Evolutionary conservation across 441 rosid genomes (phyloP).

Genomic region (Jatropha podagrica): DNA sequence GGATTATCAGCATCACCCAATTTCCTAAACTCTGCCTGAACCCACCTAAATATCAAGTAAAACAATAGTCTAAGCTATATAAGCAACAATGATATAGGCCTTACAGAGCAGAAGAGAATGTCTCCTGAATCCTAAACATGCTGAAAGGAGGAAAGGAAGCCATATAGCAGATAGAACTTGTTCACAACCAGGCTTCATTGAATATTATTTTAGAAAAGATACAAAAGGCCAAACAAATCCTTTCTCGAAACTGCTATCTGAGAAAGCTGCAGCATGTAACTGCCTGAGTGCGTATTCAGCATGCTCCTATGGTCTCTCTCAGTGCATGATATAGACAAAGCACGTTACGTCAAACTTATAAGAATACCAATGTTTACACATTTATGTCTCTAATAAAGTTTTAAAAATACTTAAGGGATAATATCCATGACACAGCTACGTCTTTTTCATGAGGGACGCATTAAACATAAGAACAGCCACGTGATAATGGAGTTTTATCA

Average conservation of each 20-base stretch:
- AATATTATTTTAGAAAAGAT: neutral
- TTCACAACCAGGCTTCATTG: neutral
- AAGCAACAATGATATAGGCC: conserved; percentile 7
- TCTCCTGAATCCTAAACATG: neutral
- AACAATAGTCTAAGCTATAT: neutral
- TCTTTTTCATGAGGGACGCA: neutral
- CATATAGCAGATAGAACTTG: neutral
- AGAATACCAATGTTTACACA: neutral
- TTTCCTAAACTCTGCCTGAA: conserved; percentile 95
- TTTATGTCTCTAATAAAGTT: neutral
- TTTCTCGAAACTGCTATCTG: neutral
- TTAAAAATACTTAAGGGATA: neutral
- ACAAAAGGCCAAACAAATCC: neutral
- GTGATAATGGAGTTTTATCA: neutral
- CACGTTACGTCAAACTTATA: neutral
- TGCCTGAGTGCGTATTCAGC: neutral
- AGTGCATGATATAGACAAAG: neutral
- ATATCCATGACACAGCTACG: neutral
- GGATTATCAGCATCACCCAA: conserved; percentile 93
- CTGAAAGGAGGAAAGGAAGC: too few species aligned
- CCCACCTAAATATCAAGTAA: conserved; percentile 71
- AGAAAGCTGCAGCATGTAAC: neutral
- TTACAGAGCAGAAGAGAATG: neutral
- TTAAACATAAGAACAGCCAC: neutral
- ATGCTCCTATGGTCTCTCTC: neutral